Base-by-base conservation (phyloP, 768 basidiomycete species). In the Auriscalpium orientale region DNA sequence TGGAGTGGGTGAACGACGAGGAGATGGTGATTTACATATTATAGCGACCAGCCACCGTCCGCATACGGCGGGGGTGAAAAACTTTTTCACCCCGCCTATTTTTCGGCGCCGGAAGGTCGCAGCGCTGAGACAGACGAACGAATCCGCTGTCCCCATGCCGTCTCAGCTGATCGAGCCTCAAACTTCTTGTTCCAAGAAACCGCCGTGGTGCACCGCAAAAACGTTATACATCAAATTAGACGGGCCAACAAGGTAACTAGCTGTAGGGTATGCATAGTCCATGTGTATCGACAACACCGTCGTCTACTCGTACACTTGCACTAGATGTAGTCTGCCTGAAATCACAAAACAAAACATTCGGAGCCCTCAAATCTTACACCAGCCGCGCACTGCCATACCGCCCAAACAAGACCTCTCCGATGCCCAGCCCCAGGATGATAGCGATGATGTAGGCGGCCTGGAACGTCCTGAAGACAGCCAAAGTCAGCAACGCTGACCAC, bases 331-430 rank as follows among this genome's bases (percentile, higher is more conserved):
- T 15, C 15, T 38, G 50, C 22, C 15, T 36, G 28, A 28, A 7
- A 28, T 28, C 28, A 28, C 28, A 7, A 5, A 28, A 28, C 4
- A 28, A 28, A 28, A 2, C 28, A 28, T 28, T 7, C 28, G 7
- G 5, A 4, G 28, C 28, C 4, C 28, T 28, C 28, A 3, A 28
- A 28, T 28, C 28, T 28, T 7, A 28, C 28, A 28, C 28, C 28
- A 28, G 28, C 28, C 28, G 28, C 28, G 28, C 28, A 28, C 12
- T 28, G 16, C 71, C 76, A 40, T 83, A 70, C 55, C 86, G 74
- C 9, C 86, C 86, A 62, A 90, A 88, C 35, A 84, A 54, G 16
- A 82, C 68, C 71, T 95, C 92, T 11, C 91, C 93, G 16, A 87
- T 67, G 9, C 82, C 86, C 34, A 87, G 70, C 1, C 91, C 91